These are phyloP conservation scores for Dothideomycetes sp. DNA, from an alignment of 2,329 filamentous ascomycete species.

Conservation along the genomic window DNA sequence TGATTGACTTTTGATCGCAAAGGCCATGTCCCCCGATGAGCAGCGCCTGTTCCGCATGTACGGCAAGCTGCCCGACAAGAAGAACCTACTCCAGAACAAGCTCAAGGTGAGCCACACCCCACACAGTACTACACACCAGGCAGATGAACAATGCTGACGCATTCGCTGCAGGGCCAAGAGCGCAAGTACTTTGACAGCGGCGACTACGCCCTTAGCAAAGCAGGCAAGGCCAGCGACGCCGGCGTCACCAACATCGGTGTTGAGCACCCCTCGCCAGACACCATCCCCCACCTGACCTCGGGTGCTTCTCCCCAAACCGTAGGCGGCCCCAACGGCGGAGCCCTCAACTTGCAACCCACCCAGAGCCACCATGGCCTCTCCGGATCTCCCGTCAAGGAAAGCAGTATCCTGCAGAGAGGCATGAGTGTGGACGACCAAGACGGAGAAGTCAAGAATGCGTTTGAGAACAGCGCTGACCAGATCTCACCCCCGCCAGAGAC, in stretches of 20 bases:
- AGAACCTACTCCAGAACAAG: conserved; percentile 94
- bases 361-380: conserved; percentile 44
- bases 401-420: conserved; percentile 74
- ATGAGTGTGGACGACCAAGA: conserved; percentile 59
- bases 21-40: conserved; percentile 91
- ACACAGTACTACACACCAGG: no score
- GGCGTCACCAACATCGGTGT: conserved; percentile 90
- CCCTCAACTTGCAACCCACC: conserved; percentile 31
- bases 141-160: not conserved
- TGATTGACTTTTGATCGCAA: conserved; percentile 19
- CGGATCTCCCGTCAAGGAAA: conserved; percentile 83
- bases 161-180: conserved; percentile 45
- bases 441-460: conserved; percentile 19
- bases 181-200: conserved; percentile 97
- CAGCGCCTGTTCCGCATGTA: conserved; percentile 95
- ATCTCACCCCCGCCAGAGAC: conserved; percentile 15
- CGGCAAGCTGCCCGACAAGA: conserved; percentile 93
- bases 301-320: conserved; percentile 16
- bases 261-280: conserved; percentile 63
- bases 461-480: conserved; percentile 14
- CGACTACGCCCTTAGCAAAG: conserved; percentile 91
- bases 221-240: conserved; percentile 88
- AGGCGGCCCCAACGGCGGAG: conserved; percentile 18
- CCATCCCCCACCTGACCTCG: conserved; percentile 29
- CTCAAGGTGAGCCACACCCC: conserved; percentile 53